Percentiles rank a stretch among this genome's conserved stretches.
phyloP scores from a whole-genome alignment of 1,284 basidiomycete species.

The Mycena sp. region DNA sequence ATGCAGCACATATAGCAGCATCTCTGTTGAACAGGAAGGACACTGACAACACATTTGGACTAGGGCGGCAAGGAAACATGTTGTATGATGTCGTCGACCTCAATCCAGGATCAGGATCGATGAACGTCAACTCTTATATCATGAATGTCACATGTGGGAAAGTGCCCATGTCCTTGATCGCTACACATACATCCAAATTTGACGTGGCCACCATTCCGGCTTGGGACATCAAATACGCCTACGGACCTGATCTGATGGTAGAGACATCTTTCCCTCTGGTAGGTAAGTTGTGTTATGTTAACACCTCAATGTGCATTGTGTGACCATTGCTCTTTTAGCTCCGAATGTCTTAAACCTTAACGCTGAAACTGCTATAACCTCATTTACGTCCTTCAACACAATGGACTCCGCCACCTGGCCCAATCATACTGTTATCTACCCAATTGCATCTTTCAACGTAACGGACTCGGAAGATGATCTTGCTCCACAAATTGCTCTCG shows the following conservation, averaged over 20 bases:
- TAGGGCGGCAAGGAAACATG: neutral
- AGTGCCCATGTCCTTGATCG: no score
- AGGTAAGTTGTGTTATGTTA: neutral
- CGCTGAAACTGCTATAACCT: no score
- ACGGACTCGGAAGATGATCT: neutral
- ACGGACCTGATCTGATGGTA: neutral
- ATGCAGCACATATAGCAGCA: neutral
- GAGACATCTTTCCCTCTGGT: neutral
- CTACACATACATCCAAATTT: no score
- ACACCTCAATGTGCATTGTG: no score
- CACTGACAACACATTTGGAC: neutral
- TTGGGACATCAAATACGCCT: no score
- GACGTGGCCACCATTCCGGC: no score
- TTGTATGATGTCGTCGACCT: neutral
- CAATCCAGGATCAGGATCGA: neutral
- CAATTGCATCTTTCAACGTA: neutral
- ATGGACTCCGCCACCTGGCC: no score
- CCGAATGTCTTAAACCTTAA: neutral
- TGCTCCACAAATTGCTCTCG: neutral
- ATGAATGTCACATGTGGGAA: neutral
- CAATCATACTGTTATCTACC: neutral
- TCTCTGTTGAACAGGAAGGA: neutral
- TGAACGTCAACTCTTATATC: neutral
- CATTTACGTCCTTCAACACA: neutral
- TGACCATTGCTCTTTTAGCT: neutral